Base-by-base conservation (phyloP, 495 filamentous ascomycete genomes). In the Penicillium soppii region DNA sequence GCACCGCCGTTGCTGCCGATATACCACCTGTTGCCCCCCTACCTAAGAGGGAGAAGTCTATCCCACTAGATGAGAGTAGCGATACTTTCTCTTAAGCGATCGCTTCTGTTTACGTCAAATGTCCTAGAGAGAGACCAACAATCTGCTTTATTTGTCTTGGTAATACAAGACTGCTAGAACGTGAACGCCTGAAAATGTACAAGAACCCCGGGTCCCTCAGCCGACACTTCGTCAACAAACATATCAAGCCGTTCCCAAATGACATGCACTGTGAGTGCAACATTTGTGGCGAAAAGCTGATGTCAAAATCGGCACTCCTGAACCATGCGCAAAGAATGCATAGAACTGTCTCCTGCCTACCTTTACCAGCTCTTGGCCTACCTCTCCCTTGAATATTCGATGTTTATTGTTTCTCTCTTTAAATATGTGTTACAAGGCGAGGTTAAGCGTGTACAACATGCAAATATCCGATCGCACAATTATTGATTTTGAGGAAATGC, bases 131-230 rank as follows among this genome's bases (percentile, higher is more conserved):
- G 33, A 52, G 60, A 57, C 53, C 47, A 45, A 57, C 50, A 36
- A 59, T 59, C 10, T 63, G 57, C 53, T 63, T 63, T 35, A 56
- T 59, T 25, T 62, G 48, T 12, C 45, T 62, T 62, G 37, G 50
- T 32, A 58, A 47, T 36, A 0, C 40, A 36, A 32, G 26, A 15
- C 52, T 53, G 33, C 59, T 30, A 50, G 36, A 43, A 53, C 30
- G 9, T 8, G 43, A 62, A 32, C 55, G 55, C 25, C 13, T 62
- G 36, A 9, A 10, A 16, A 58, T 32, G 16, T 59, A 45, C 39
- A 56, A 55, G 47, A 62, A 55, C 35, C 22, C 56, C 13, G 50
- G 52, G 16, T 59, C 59, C 16, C 61, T 61, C 15, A 56, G 54
- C 41, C 51, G 57, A 52, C 52, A 64, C 55, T 64, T 64, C 42